Base-by-base conservation (phyloP, 2,329 filamentous ascomycete genomes). In the Cladophialophora exuberans region DNA sequence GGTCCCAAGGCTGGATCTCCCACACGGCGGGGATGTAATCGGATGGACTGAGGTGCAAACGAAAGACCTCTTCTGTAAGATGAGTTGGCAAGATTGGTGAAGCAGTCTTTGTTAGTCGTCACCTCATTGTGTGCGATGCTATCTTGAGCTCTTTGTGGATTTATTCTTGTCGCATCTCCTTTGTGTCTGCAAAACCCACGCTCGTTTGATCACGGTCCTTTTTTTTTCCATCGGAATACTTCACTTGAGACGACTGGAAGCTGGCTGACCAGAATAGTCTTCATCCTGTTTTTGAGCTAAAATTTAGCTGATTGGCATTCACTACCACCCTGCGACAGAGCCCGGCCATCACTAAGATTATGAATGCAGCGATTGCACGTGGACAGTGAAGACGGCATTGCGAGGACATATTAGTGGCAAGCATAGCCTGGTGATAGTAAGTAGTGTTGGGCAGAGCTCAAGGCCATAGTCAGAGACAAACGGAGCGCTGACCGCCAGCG, bases 21-120 rank as follows among this genome's bases (percentile, higher is more conserved):
- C 47, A 55, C 38, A 42, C 46, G 33, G 30, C 42, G 38, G 25
- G 47, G 15, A 56, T 54, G 41, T n/a, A n/a, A 36, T 18, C 28
- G 41, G 20, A 52, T 57, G 51, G 20, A 26, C 43, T 25, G 36
- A 42, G 39, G 39, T 45, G 51, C 58, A 58, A 58, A 51, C 48
- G 45, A 39, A 48, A 43, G 45, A 57, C 26, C 46, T 45, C 43
- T 28, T 39, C 30, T 56, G 57, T 60, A 54, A 60, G 49, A 56
- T 54, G 54, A 50, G 50, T 30, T 35, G 44, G 41, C 30, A 54
- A 57, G 46, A 50, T 49, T 57, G 45, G 53, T 45, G 49, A 44
- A 47, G 46, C 50, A 15, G 47, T 26, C 46, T 57, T 47, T 51
- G 42, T 54, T 52, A 41, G 49, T 36, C 25, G 41, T 57, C 26